Evolutionary conservation across 768 basidiomycete species (phyloP).

Genomic region (Suillus subluteus): DNA sequence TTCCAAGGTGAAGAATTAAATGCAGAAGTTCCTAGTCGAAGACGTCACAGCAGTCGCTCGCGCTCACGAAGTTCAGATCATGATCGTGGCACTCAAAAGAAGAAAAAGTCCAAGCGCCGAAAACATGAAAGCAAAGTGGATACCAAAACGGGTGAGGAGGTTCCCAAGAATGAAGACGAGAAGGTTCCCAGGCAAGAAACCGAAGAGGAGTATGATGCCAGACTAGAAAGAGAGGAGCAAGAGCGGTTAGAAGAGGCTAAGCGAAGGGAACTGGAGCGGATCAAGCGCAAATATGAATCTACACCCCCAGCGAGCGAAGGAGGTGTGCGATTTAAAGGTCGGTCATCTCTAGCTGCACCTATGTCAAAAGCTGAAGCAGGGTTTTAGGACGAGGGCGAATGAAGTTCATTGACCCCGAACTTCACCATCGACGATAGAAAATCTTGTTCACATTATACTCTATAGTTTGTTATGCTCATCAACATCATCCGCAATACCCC

Average conservation of each 20-base stretch:
- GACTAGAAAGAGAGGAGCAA: conserved; percentile 68
- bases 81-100: conserved; percentile 23
- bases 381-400: conserved; percentile 61
- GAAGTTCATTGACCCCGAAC: conserved; percentile 68
- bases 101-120: conserved; percentile 32
- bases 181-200: conserved; percentile 48
- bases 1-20: conserved; percentile 12
- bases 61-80: conserved; percentile 33
- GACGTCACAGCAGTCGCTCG: conserved; percentile 27
- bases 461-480: neutral
- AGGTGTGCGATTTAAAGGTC: conserved; percentile 71
- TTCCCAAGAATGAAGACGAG: conserved; percentile 6
- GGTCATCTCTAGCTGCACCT: conserved; percentile 11
- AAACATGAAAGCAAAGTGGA: conserved; percentile 10
- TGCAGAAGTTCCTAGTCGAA: conserved; percentile 16
- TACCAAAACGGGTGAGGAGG: conserved; percentile 17
- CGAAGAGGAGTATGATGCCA: conserved; percentile 73
- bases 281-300: conserved; percentile 44
- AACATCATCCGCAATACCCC: conserved; percentile 12
- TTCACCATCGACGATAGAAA: conserved; percentile 33
- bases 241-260: conserved; percentile 55
- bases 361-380: neutral
- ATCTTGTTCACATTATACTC: neutral
- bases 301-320: conserved; percentile 37
- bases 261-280: conserved; percentile 50